Percentiles rank a stretch among this genome's conserved stretches.
Conservation (phyloP, 768 basidiomycete genomes). For the Tricholoma saponaceum region DNA sequence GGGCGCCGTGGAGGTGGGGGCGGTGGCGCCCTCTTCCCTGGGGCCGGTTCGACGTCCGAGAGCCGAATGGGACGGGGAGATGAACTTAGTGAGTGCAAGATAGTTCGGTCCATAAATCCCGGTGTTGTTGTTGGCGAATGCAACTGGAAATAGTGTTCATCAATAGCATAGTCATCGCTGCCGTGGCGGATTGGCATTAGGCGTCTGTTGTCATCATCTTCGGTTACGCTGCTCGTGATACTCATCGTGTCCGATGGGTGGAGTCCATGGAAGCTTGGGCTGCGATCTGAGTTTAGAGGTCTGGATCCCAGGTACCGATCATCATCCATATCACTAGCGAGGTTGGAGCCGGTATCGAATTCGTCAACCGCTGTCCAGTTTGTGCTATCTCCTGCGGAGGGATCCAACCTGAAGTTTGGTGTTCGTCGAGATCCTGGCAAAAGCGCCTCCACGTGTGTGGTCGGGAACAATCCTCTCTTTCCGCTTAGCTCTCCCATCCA, state of each 20-base stretch:
- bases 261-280: constrained; percentile 39
- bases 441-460: constrained; percentile 61
- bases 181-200: constrained; percentile 15
- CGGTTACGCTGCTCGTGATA: constrained; percentile 37
- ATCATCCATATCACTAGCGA: constrained; percentile 37
- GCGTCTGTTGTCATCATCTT: constrained; percentile 41
- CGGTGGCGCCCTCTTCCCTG: constrained; percentile 50
- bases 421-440: constrained; percentile 24
- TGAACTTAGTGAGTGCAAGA: constrained; percentile 4
- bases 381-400: background rate
- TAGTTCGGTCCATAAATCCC: background rate
- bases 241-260: constrained; percentile 35
- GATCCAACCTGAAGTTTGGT: constrained; percentile 1
- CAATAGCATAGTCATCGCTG: constrained; percentile 10
- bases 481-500: constrained; percentile 82
- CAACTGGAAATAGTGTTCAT: constrained; percentile 15
- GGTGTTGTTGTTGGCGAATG: constrained; percentile 1
- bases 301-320: constrained; percentile 44
- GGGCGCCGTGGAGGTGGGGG: constrained; percentile 62
- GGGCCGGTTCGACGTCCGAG: constrained; percentile 15
- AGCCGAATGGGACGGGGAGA: constrained; percentile 17
- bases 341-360: constrained; percentile 17
- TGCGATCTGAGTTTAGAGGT: constrained; percentile 36
- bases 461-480: constrained; percentile 77
- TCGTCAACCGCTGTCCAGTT: constrained; percentile 8